Percentiles rank a stretch among this genome's conserved stretches.
Evolutionary conservation across 441 rosid species (phyloP).

Genomic region (Francoa sonchifolia): DNA sequence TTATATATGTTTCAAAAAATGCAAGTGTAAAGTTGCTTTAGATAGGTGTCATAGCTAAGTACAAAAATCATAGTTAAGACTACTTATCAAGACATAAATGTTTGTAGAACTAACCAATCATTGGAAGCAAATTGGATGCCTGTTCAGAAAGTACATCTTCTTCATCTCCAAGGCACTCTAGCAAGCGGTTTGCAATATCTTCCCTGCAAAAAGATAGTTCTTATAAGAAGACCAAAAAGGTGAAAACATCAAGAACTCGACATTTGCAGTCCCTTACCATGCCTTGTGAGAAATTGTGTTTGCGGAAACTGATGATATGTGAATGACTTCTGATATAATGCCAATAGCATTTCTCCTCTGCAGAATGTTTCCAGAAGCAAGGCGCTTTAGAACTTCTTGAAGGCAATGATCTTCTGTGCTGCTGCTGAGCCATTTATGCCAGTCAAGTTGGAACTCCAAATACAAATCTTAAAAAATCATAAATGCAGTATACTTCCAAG

Average conservation of each 20-base stretch:
- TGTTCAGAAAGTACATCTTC: conserved; percentile 42
- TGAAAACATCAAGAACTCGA: conserved; percentile 16
- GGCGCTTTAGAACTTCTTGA: conserved; percentile 55
- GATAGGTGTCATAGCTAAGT: no score
- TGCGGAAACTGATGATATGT: conserved; percentile 27
- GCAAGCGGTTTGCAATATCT: conserved; percentile 48
- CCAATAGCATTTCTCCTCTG: conserved; percentile 77
- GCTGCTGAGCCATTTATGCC: conserved; percentile 34
- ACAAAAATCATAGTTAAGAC: not conserved
- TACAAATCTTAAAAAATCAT: conserved; percentile 7
- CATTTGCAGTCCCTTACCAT: conserved; percentile 33
- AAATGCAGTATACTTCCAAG: conserved; percentile 5
- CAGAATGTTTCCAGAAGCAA: conserved; percentile 47
- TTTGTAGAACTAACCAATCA: conserved; percentile 39
- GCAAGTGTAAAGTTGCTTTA: no score
- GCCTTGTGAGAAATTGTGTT: conserved; percentile 32
- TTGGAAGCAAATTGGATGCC: conserved; percentile 43
- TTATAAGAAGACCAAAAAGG: conserved; percentile 8
- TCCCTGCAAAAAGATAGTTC: conserved; percentile 37
- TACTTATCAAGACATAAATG: conserved; percentile 4
- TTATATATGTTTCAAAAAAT: no score
- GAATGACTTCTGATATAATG: conserved; percentile 53
- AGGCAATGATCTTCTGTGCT: conserved; percentile 40
- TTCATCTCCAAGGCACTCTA: conserved; percentile 48
- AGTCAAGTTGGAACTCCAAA: conserved; percentile 23